Evolutionary conservation across 2,329 filamentous ascomycete species (phyloP).

Genomic region (Colletotrichum godetiae): DNA sequence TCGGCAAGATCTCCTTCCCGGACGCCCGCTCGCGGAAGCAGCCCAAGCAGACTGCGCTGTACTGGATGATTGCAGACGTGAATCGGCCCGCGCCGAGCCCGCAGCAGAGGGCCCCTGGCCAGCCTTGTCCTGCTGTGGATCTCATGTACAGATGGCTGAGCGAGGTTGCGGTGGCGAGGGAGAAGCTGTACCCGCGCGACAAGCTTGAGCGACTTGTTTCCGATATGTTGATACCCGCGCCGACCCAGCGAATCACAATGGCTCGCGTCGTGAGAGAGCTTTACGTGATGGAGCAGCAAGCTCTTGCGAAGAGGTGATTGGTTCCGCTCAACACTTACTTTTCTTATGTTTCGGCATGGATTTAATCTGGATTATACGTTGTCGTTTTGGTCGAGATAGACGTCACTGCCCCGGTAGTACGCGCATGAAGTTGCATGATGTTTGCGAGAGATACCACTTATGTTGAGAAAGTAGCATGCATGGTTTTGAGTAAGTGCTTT

Average conservation of each 20-base stretch:
- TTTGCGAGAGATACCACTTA: slow-evolving; percentile 36
- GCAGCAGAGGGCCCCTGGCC: slow-evolving; percentile 41
- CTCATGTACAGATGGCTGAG: slow-evolving; percentile 69
- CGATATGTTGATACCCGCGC: slow-evolving; percentile 66
- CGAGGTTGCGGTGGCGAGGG: slow-evolving; percentile 62
- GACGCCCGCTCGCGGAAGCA: slow-evolving; percentile 59
- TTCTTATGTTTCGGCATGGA: slow-evolving; percentile 6
- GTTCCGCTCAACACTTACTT: slow-evolving; percentile 8
- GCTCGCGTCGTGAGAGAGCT: slow-evolving; percentile 60
- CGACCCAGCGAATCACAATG: slow-evolving; percentile 65
- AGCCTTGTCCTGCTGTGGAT: slow-evolving; percentile 48
- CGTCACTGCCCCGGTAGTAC: not conserved
- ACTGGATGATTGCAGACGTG: slow-evolving; percentile 69
- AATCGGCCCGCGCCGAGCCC: slow-evolving; percentile 54
- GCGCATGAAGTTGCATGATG: slow-evolving; percentile 11
- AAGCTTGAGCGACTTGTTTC: slow-evolving; percentile 62
- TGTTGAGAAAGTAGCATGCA: slow-evolving; percentile 16
- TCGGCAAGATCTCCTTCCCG: slow-evolving; percentile 66
- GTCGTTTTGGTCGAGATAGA: not conserved
- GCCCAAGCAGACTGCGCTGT: slow-evolving; percentile 61
- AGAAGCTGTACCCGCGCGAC: slow-evolving; percentile 58
- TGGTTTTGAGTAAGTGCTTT: not conserved
- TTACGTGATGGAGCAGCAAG: slow-evolving; percentile 38
- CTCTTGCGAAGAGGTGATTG: slow-evolving; percentile 20
- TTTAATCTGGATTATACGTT: not conserved